Evolutionary conservation across 345 rosid species (phyloP).

Genomic region (Citrus unshiu): DNA sequence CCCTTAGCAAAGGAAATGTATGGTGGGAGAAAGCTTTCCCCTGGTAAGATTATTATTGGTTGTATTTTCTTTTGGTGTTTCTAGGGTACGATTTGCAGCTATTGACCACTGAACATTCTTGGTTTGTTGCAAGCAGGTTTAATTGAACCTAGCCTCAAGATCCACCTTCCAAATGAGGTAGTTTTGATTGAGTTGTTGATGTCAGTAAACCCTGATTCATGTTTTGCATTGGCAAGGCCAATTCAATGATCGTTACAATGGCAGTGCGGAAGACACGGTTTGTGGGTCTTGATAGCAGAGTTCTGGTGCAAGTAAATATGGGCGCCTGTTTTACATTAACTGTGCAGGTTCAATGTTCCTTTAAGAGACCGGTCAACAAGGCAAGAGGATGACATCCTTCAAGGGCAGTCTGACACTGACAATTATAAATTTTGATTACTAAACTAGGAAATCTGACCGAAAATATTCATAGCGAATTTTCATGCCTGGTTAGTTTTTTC

Average conservation of each 20-base stretch:
- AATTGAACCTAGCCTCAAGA: conserved; percentile 58
- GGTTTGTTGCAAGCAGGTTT: conserved; percentile 42
- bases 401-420: not conserved
- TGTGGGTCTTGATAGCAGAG: not conserved
- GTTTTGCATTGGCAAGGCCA: conserved; percentile 72
- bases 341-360: not conserved
- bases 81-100: not conserved
- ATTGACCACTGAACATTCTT: conserved; percentile 4
- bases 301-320: not conserved
- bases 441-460: not conserved
- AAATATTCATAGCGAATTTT: not conserved
- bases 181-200: conserved; percentile 64
- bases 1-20: conserved; percentile 75
- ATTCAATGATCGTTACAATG: conserved; percentile 9
- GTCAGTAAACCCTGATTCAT: conserved; percentile 48
- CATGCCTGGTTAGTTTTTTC: not conserved
- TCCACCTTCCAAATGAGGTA: conserved; percentile 38
- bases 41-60: conserved; percentile 38
- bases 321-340: not conserved
- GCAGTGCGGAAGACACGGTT: not conserved
- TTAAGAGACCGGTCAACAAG: not conserved
- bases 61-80: not conserved
- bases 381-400: not conserved
- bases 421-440: too few relatives aligned
- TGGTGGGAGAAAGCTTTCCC: conserved; percentile 50